phyloP scores from a whole-genome alignment of 768 basidiomycete genomes.

The Rhizopogon vinicolor region DNA sequence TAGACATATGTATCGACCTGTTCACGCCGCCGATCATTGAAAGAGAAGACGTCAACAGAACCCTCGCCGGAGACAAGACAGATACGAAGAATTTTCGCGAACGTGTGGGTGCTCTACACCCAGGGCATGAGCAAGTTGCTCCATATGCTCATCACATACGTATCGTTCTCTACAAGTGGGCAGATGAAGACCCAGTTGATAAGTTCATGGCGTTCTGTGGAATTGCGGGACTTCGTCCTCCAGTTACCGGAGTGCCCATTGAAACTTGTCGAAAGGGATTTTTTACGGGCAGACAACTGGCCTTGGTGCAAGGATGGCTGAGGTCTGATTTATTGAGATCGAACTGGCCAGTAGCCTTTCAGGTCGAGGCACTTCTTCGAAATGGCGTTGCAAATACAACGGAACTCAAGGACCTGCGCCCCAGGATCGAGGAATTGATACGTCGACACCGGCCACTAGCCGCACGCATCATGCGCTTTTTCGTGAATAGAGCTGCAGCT shows the following conservation, averaged over 20 bases:
- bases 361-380: conserved; percentile 65
- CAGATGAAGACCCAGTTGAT: conserved; percentile 31
- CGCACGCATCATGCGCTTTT: conserved; percentile 50
- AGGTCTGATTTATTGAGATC: conserved; percentile 30
- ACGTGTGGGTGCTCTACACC: conserved; percentile 53
- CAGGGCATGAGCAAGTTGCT: conserved; percentile 55
- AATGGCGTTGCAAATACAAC: conserved; percentile 58
- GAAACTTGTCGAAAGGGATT: conserved; percentile 47
- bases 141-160: conserved; percentile 73
- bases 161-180: conserved; percentile 46
- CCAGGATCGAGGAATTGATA: conserved; percentile 39
- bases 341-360: conserved; percentile 67
- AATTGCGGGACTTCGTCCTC: conserved; percentile 39
- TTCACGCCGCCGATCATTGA: conserved; percentile 63
- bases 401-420: conserved; percentile 46
- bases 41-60: conserved; percentile 51
- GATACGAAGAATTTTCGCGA: conserved; percentile 46
- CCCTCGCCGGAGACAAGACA: conserved; percentile 33
- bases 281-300: conserved; percentile 45
- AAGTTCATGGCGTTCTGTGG: conserved; percentile 52
- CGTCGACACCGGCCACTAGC: conserved; percentile 30
- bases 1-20: conserved; percentile 68
- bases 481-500: conserved; percentile 42
- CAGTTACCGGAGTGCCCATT: conserved; percentile 33
- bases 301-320: conserved; percentile 40